A percentile compares a stretch with the other conserved stretches of the same genome.
phyloP scores from a whole-genome alignment of 495 filamentous ascomycete species.

The Tuber aestivum region DNA sequence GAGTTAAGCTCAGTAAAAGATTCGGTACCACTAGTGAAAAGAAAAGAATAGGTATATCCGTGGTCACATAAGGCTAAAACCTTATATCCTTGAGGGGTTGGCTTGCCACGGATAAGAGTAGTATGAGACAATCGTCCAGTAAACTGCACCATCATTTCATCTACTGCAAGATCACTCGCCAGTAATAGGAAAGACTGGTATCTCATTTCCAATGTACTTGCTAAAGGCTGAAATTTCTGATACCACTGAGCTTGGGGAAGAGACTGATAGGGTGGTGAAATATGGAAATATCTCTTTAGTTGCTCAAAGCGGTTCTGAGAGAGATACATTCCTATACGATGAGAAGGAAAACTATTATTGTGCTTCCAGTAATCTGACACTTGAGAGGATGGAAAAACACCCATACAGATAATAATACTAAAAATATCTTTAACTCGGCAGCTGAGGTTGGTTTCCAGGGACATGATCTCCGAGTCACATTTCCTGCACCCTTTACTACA shows the following conservation, averaged over 20 bases:
- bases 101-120: conserved; percentile 12
- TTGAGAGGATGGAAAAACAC: too few species aligned
- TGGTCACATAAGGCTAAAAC: conserved; percentile 11
- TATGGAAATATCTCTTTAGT: conserved; percentile 11
- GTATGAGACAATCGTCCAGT: conserved; percentile 10
- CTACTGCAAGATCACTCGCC: conserved; percentile 11
- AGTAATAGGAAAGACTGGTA: conserved; percentile 1
- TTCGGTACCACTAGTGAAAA: neutral
- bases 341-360: too few species aligned
- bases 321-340: too few species aligned
- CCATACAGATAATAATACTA: too few species aligned
- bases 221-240: conserved; percentile 8
- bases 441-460: too few species aligned
- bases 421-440: too few species aligned
- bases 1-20: neutral
- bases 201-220: too few species aligned
- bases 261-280: neutral
- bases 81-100: conserved; percentile 13
- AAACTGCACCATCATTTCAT: conserved; percentile 21
- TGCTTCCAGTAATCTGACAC: too few species aligned
- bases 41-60: too few species aligned
- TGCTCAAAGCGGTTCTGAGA: conserved; percentile 10
- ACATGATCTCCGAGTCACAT: too few species aligned
- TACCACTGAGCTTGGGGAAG: conserved; percentile 2
- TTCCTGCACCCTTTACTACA: too few species aligned